Evolutionary conservation across 768 basidiomycete genomes (phyloP), one percentile per base, ranked within the genome.

Genomic region (Crassisporium funariophilum): DNA sequence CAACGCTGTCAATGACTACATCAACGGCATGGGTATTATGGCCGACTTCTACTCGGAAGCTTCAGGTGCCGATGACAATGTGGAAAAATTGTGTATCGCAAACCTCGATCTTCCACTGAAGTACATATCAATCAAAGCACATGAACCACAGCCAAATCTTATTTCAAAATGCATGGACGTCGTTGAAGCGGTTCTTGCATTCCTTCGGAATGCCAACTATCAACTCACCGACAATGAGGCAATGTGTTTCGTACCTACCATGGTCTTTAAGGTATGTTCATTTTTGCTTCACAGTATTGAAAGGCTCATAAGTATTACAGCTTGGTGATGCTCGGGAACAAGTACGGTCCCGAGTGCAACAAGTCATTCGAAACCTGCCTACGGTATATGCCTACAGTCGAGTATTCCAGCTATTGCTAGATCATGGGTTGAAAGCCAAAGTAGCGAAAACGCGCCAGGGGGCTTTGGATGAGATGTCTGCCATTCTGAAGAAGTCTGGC

Each of bases 351-450:
- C 83, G 94, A 40, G 84, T 97, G 16, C 84, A 90, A 54, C 85
- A 83, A 37, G 87, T 97, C 49, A 82, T 98, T 45, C 88, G 91
- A 57, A 78, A 77, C 4, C 73, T 98, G 41, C 87, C 94, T 5
- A 91, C 86, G 60, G 85, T 98, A 42, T 97, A 95, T 59, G 88
- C 97, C 1, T 95, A 88, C 58, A 97, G 94, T 57, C 86, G 94
- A 31, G 75, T 98, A 23, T 95, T 97, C 64, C 87, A 90, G 59
- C 66, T 92, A 11, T 70, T 98, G 5, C 76, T 97, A 9, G 91
- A 97, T 29, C 81, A 95, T 60, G 95, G 97, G 12, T 68, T 95
- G 34, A 88, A 84, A 63, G 87, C 89, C 13, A 95, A 95, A 66
- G 89, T 93, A 13, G 87, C 93, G 3, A 94, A 95, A 67, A 91